Evolutionary conservation across 495 filamentous ascomycete genomes (phyloP), one percentile per base, ranked within the genome.

Genomic region (Xylona heveae): DNA sequence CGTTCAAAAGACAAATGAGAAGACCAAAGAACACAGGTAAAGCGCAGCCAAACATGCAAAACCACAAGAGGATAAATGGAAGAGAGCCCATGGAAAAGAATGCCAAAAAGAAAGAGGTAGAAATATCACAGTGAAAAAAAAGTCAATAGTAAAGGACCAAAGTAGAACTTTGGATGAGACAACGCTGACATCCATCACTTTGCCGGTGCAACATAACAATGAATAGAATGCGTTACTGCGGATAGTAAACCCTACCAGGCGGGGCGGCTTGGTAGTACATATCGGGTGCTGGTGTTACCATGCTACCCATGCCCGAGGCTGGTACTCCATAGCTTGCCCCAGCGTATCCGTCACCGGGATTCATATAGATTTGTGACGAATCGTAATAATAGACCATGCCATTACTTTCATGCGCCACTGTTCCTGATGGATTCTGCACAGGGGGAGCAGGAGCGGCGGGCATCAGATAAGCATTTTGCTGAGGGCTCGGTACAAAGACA

Each of bases 321-420:
- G 51, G 62, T 28, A 52, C 39, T n/a, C 53, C 58, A 59, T 73
- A 71, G 23, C 41, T 15, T 17, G 59, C 40, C 19, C 58, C 41
- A 14, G 57, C 53, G 35, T 64, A 69, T 3, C 64, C 40, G 12
- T 51, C 57, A 34, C 62, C 49, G 19, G 61, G 51, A 25, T 61
- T 61, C 7, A 54, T 41, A 33, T 55, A 56, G 35, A 81, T 55
- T 48, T 88, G 76, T 6, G 71, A 62, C 19, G 76, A 62, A 44
- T 91, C 74, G 37, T 82, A 83, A 48, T 92, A 99, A 50, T 92
- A 95, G 3, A 92, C 82, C 59, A 84, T 94, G 28, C 90, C 88
- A 39, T 85, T 83, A 40, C 71, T 67, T 54, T 95, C 88, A 46
- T 93, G 84, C 2, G 82, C 80, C 30, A 95, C 76, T 18, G 80